Base-by-base conservation (phyloP, 768 basidiomycete genomes). In the Suillus hirtellus region DNA sequence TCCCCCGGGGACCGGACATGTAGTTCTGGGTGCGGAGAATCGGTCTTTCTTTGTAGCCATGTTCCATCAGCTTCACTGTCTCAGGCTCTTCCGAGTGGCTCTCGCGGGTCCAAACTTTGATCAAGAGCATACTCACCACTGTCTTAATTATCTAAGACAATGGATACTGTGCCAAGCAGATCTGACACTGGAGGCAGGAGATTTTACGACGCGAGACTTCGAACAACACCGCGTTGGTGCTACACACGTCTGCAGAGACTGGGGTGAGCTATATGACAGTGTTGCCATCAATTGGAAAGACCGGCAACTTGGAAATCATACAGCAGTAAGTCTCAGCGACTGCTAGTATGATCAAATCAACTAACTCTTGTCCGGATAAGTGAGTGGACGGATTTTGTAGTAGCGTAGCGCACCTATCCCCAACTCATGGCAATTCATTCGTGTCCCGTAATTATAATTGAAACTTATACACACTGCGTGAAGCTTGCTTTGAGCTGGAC, bases 61-160 rank as follows among this genome's bases (percentile, higher is more conserved):
- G 49, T 50, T 50, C 27, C 49, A 50, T 27, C 27, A 50, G 27
- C 49, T 50, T 27, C 49, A 50, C 27, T 50, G 49, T 27, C 49
- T 50, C 49, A 50, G 27, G 9, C 27, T 27, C 49, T 50, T 50
- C 27, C 49, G 2, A 17, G 27, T 14, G 3, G 24, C 49, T 50
- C 49, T 50, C 49, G 8, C 15, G 2, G 49, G 27, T 50, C 24
- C 9, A 10, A 10, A 27, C 31, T 31, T 6, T 17, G 4, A 17
- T 27, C 8, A 31, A 27, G 15, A 1, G 7, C 49, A 50, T 50
- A 17, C 15, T 3, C 69, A 72, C 6, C 79, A 80, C 58, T 80
- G 79, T 61, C 61, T 79, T 3, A 73, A 76, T 59, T 80, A 80
- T 63, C 64, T 80, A 5, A 67, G 78, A 6, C 78, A 79, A 49